Base-by-base conservation (phyloP, 495 filamentous ascomycete species). In the Podospora conica region DNA sequence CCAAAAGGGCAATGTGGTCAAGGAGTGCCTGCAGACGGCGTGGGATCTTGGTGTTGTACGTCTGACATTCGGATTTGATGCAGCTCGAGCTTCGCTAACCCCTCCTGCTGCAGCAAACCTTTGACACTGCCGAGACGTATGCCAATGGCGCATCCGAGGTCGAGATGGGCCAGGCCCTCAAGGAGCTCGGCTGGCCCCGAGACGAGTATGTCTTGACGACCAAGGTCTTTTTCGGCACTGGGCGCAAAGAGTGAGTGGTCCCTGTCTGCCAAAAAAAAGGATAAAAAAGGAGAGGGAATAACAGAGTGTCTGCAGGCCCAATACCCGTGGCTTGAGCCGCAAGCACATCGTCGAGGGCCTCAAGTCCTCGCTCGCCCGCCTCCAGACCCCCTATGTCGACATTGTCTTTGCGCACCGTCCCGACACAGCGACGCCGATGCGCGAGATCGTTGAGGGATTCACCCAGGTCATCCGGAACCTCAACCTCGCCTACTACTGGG, bases 341-440 rank as follows among this genome's bases (percentile, higher is more conserved):
- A 96, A 96, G 77, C 92, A 96, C 79, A 82, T 76, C 63, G 69
- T 76, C 66, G 75, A 76, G 69, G 79, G 79, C 18, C 75, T 82
- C 73, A 82, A 85, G 61, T 82, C 82, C 5, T 87, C 86, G 0
- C 81, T 96, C 15, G 73, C 84, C 63, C 86, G 92, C 4, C 80
- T 96, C 12, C 84, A 87, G 33, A 85, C 93, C 6, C 84, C 87
- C 23, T 90, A 90, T 72, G 87, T 96, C 63, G 92, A 96, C 70
- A 76, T 96, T 25, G 83, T 96, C 67, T 94, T 91, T 73, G 91
- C 91, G 5, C 92, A 96, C 75, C 87, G 92, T 10, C 90, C 92
- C 10, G 92, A 96, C 76, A 81, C 88, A 5, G 80, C 87, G 54
- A 95, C 92, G 0, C 92, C 92, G 3, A 94, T 96, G 82, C 90